phyloP scores from a whole-genome alignment of 257 asterid genomes.

The Solanum arcanum region DNA sequence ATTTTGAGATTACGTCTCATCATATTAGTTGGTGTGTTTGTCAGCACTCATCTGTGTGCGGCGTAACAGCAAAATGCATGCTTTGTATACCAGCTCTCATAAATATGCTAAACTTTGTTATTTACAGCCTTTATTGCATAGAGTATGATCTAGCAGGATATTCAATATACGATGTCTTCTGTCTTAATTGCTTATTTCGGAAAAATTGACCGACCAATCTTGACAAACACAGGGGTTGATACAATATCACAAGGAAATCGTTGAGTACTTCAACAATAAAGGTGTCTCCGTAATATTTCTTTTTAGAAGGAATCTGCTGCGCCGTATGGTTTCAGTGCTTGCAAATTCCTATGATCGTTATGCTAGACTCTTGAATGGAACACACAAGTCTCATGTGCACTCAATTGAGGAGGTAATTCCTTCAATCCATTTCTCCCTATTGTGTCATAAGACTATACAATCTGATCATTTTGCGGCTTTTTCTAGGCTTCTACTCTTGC shows the following conservation, averaged over 20 bases:
- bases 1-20: not conserved
- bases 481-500: conserved; percentile 8
- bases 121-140: not conserved
- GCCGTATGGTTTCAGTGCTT: conserved; percentile 29
- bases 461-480: not conserved
- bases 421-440: not conserved
- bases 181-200: not conserved
- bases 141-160: not conserved
- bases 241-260: conserved; percentile 26
- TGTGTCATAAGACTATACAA: not conserved
- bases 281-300: conserved; percentile 32
- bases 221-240: conserved; percentile 20
- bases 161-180: not conserved
- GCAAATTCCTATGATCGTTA: conserved; percentile 28
- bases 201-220: not conserved
- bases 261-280: conserved; percentile 22
- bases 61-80: not conserved
- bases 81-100: not conserved
- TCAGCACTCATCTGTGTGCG: not conserved
- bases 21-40: not conserved
- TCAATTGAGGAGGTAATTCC: conserved; percentile 20
- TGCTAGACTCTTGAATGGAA: conserved; percentile 31
- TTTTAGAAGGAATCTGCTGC: conserved; percentile 27
- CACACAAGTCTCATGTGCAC: conserved; percentile 37
- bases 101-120: not conserved